Conservation (phyloP, 2,329 filamentous ascomycete genomes). For the Beauveria sp. region DNA sequence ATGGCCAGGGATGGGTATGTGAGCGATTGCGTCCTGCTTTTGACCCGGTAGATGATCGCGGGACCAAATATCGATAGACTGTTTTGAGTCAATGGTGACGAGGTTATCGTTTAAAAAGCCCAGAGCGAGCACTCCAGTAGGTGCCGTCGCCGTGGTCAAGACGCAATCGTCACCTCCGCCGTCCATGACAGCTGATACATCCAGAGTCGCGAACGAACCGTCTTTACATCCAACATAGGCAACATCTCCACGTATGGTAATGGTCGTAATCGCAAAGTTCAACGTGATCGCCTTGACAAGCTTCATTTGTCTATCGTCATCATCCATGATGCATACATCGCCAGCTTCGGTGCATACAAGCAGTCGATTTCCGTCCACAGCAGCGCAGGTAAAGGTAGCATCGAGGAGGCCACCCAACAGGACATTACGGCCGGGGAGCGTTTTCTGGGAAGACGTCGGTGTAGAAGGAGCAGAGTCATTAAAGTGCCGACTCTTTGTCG, state of each 20-base stretch:
- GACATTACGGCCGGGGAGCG: slow-evolving; percentile 79
- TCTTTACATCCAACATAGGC: slow-evolving; percentile 64
- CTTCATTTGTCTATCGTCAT: slow-evolving; percentile 63
- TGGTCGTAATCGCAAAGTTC: slow-evolving; percentile 60
- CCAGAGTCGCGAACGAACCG: slow-evolving; percentile 48
- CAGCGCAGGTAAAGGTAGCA: slow-evolving; percentile 72
- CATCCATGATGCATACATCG: slow-evolving; percentile 81
- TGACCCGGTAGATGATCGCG: slow-evolving; percentile 35
- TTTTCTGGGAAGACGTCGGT: slow-evolving; percentile 39
- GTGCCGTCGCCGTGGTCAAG: slow-evolving; percentile 29
- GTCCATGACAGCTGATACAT: slow-evolving; percentile 41
- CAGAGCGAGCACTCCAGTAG: slow-evolving; percentile 53
- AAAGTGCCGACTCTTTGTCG: slow-evolving; percentile 52
- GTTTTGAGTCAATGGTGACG: slow-evolving; percentile 67
- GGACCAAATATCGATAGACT: slow-evolving; percentile 64
- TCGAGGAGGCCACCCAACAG: slow-evolving; percentile 76
- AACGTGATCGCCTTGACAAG: slow-evolving; percentile 58
- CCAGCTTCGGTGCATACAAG: slow-evolving; percentile 83
- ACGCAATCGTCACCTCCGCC: slow-evolving; percentile 29
- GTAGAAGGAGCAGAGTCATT: slow-evolving; percentile 30
- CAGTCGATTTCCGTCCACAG: slow-evolving; percentile 65
- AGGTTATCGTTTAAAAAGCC: slow-evolving; percentile 60
- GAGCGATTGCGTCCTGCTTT: slow-evolving; percentile 29
- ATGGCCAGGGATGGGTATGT: slow-evolving; percentile 53
- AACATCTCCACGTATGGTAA: slow-evolving; percentile 50